phyloP scores from a whole-genome alignment of 805 yeast genomes.

The baker's yeast (Saccharomyces cerevisiae) region DNA sequence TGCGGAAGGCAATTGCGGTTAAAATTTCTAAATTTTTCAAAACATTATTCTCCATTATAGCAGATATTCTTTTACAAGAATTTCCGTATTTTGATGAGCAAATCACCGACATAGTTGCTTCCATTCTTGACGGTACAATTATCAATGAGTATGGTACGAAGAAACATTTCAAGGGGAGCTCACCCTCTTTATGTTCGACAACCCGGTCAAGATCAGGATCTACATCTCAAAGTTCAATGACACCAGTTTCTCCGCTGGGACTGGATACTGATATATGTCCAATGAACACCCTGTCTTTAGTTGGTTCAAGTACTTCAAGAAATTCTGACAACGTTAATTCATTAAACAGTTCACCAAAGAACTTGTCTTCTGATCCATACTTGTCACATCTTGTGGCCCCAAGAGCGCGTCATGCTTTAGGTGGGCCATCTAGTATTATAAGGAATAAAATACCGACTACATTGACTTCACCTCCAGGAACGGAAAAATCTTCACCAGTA shows the following conservation, averaged over 20 bases:
- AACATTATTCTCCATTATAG: conserved; percentile 20
- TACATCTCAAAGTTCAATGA: conserved; percentile 5
- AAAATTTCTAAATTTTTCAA: conserved; percentile 29
- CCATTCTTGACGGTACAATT: conserved; percentile 22
- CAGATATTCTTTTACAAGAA: conserved; percentile 21
- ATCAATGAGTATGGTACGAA: conserved; percentile 13
- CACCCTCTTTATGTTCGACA: conserved; percentile 10
- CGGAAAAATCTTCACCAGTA: conserved; percentile 2
- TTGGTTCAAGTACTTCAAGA: background rate
- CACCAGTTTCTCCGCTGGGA: background rate
- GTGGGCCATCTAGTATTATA: conserved; percentile 4
- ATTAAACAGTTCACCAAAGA: background rate
- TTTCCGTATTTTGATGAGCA: conserved; percentile 19
- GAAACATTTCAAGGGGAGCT: conserved; percentile 6
- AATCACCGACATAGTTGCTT: conserved; percentile 19
- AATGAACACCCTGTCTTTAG: background rate
- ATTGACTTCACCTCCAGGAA: conserved; percentile 8
- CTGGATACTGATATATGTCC: background rate
- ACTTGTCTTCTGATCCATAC: conserved; percentile 3
- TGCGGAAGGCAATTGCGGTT: conserved; percentile 20
- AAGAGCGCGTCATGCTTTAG: conserved; percentile 11
- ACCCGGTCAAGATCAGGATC: conserved; percentile 7
- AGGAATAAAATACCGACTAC: conserved; percentile 1
- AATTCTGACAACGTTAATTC: background rate
- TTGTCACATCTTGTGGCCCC: conserved; percentile 13